These are phyloP conservation scores for Brassica nigra DNA, from an alignment of 345 rosid genomes.

Conservation along the genomic window DNA sequence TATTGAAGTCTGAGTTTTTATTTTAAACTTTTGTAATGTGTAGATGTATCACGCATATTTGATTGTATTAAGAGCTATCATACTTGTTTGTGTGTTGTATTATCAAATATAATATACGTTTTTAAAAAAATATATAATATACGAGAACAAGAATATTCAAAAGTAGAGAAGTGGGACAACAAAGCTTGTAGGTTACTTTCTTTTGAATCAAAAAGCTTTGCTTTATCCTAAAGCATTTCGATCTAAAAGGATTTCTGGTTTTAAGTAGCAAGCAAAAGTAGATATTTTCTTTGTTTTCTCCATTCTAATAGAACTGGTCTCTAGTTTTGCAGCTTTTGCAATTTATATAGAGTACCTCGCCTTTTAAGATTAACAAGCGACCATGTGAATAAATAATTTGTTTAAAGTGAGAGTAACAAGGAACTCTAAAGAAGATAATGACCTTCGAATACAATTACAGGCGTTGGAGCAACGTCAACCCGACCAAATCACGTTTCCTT, in stretches of 20 bases:
- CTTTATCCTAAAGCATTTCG: conserved; percentile 41
- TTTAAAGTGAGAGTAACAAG: conserved; percentile 7
- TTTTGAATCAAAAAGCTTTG: conserved; percentile 40
- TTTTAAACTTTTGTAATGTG: background rate
- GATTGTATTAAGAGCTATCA: background rate
- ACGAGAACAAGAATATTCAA: conserved; percentile 20
- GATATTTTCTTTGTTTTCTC: background rate
- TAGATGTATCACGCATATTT: background rate
- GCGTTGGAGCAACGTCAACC: conserved; percentile 29
- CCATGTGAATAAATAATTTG: background rate
- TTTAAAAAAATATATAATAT: background rate
- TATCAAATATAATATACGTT: background rate
- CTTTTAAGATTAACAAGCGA: conserved; percentile 12
- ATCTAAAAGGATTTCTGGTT: conserved; percentile 11
- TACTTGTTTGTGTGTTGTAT: background rate
- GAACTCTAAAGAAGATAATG: background rate
- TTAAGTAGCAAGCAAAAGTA: background rate
- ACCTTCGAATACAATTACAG: background rate
- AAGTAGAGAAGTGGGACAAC: conserved; percentile 29
- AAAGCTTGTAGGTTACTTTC: conserved; percentile 22
- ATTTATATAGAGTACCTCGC: background rate
- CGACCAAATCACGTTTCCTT: conserved; percentile 36
- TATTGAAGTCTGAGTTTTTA: background rate
- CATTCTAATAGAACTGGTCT: background rate
- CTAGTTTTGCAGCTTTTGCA: background rate